Percentiles rank a stretch among this genome's conserved stretches.
Evolutionary conservation across 768 basidiomycete species (phyloP).

Genomic region (Leucocoprinus birnbaumii): DNA sequence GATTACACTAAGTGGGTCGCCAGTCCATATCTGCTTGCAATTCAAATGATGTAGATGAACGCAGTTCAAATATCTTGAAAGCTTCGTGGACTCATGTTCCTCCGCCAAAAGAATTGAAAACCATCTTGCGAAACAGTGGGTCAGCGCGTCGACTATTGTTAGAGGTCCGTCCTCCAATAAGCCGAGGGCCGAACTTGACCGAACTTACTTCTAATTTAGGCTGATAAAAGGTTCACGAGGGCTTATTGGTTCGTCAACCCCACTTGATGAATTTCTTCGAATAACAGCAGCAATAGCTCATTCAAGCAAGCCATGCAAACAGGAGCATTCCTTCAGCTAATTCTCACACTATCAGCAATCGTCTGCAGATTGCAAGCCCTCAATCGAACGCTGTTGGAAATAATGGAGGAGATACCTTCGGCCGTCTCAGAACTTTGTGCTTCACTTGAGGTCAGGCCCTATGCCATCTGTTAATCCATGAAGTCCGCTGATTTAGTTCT

Average conservation of each 20-base stretch:
- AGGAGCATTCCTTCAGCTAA: slow-evolving; percentile 69
- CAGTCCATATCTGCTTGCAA: neutral
- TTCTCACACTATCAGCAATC: slow-evolving; percentile 61
- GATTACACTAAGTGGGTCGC: slow-evolving; percentile 33
- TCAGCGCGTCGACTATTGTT: neutral
- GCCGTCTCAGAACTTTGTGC: slow-evolving; percentile 7
- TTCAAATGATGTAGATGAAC: neutral
- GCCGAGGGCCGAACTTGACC: neutral
- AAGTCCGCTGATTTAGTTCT: neutral
- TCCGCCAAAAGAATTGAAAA: slow-evolving; percentile 20
- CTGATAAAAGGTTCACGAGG: slow-evolving; percentile 23
- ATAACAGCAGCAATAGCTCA: slow-evolving; percentile 36
- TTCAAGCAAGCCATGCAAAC: slow-evolving; percentile 65
- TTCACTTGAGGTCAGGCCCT: slow-evolving; percentile 2
- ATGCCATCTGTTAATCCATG: neutral
- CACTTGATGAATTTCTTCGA: neutral
- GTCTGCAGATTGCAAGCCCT: slow-evolving; percentile 53
- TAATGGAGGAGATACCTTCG: slow-evolving; percentile 21
- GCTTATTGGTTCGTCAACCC: slow-evolving; percentile 48
- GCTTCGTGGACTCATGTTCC: slow-evolving; percentile 67
- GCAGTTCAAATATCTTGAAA: slow-evolving; percentile 52
- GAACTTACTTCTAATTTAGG: slow-evolving; percentile 16
- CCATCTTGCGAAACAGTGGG: slow-evolving; percentile 33
- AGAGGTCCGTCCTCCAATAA: neutral
- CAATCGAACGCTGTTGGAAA: slow-evolving; percentile 39